A percentile compares a stretch with the other conserved stretches of the same genome.
These are phyloP conservation scores for Solanum ossicruentum DNA, from an alignment of 257 asterid genomes.

Conservation along the genomic window DNA sequence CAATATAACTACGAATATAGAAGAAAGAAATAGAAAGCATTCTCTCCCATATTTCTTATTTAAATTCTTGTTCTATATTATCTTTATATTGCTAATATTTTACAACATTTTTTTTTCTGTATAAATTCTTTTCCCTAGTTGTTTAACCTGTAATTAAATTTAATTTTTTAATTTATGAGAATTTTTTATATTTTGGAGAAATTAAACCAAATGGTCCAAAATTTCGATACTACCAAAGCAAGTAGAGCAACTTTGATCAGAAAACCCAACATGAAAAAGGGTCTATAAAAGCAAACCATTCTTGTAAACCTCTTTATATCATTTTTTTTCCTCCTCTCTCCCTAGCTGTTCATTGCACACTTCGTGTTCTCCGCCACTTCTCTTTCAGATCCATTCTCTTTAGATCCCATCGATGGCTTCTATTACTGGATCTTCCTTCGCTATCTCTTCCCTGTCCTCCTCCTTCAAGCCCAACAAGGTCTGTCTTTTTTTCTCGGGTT, in stretches of 20 bases:
- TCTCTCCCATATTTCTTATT: too few relatives aligned
- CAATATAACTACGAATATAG: too few relatives aligned
- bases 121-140: too few relatives aligned
- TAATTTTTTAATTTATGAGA: too few relatives aligned
- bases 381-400: constrained; percentile 19
- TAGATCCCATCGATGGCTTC: constrained; percentile 48
- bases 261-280: background rate
- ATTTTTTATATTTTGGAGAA: too few relatives aligned
- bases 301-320: background rate
- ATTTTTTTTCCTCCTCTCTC: background rate
- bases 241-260: background rate
- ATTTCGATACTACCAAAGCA: background rate
- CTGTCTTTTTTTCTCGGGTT: background rate
- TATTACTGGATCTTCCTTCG: constrained; percentile 33
- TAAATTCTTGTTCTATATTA: too few relatives aligned
- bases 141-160: too few relatives aligned
- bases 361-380: constrained; percentile 58
- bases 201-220: background rate
- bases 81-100: too few relatives aligned
- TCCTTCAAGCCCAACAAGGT: constrained; percentile 55
- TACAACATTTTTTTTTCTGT: too few relatives aligned
- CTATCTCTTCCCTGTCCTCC: constrained; percentile 30
- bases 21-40: too few relatives aligned
- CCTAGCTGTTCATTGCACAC: constrained; percentile 13
- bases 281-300: background rate